Base-by-base conservation (phyloP, 768 basidiomycete species). In the Podaxis rugospora region DNA sequence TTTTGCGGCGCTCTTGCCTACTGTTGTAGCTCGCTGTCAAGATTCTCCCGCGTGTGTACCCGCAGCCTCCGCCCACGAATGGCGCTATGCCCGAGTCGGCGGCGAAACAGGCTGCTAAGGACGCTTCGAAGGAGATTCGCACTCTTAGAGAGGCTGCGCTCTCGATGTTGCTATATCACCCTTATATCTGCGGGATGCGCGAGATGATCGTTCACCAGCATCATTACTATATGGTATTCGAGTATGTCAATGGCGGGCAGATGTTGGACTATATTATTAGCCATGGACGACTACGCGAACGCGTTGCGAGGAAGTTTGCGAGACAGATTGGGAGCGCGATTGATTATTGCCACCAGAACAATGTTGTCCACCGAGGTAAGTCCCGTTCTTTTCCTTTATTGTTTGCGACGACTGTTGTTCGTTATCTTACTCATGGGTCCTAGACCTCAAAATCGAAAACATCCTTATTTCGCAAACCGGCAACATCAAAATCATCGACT, bases 231-330 rank as follows among this genome's bases (percentile, higher is more conserved):
- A 98, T 99, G 94, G 93, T 98, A 9, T 94, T 92, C 72, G 97
- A 99, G 74, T 98, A 97, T 73, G 93, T 98, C 75, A 96, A 95
- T 67, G 97, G 97, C 35, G 97, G 97, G 0, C 97, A 99, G 80
- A 95, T 99, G 93, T 86, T 99, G 66, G 97, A 99, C 82, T 99
- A 96, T 73, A 98, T 99, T 77, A 99, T 99, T 77, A 92, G 92
- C 68, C 97, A 99, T 68, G 97, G 97, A 16, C 83, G 97, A 36
- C 83, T 98, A 61, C 83, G 97, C 50, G 97, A 98, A 75, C 85
- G 96, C 59, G 93, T 95, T 42, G 97, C 97, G 21, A 81, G 97
- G 66, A 98, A 98, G 79, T 99, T 99, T 75, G 95, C 97, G 4
- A 78, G 97, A 32, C 97, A 99, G 75, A 98, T 99, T 64, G 95